A percentile compares a stretch with the other conserved stretches of the same genome.
Conservation (phyloP, 345 rosid species). For the Turnera subulata region DNA sequence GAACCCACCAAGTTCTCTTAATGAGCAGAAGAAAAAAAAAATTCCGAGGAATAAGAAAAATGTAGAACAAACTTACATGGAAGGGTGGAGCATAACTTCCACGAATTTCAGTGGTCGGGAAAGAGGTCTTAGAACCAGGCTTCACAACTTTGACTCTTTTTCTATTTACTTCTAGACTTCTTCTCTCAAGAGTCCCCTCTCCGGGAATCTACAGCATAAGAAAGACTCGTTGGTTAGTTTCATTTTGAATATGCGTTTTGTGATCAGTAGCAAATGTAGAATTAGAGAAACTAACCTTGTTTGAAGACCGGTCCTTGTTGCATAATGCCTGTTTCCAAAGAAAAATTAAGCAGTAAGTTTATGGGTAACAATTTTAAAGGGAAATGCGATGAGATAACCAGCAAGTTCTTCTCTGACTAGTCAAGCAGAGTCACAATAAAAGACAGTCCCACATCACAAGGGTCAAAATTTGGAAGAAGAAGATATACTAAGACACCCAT, state of each 20-base stretch:
- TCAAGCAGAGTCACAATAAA: too few species aligned
- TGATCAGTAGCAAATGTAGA: not conserved
- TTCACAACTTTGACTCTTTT: conserved; percentile 90
- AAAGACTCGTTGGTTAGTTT: not conserved
- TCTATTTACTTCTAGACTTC: conserved; percentile 76
- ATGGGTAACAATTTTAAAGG: not conserved
- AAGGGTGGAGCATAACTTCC: conserved; percentile 94
- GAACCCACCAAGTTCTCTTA: too few species aligned
- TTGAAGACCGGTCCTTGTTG: conserved; percentile 70
- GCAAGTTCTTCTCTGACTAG: not conserved
- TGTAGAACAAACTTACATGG: conserved; percentile 52
- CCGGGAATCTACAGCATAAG: conserved; percentile 54
- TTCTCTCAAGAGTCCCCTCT: conserved; percentile 81
- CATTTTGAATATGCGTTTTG: not conserved
- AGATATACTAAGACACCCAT: too few species aligned
- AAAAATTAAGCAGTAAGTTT: conserved; percentile 12
- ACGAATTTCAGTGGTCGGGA: conserved; percentile 83
- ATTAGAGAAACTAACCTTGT: conserved; percentile 47
- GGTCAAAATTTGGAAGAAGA: too few species aligned
- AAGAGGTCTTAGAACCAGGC: conserved; percentile 91
- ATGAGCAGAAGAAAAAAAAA: too few species aligned
- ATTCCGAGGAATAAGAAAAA: too few species aligned
- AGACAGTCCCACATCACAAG: too few species aligned
- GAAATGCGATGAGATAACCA: too few species aligned
- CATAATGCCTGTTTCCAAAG: conserved; percentile 61